Evolutionary conservation across 495 filamentous ascomycete species (phyloP), one percentile per base, ranked within the genome.

Genomic region (Acidiella bohemica): DNA sequence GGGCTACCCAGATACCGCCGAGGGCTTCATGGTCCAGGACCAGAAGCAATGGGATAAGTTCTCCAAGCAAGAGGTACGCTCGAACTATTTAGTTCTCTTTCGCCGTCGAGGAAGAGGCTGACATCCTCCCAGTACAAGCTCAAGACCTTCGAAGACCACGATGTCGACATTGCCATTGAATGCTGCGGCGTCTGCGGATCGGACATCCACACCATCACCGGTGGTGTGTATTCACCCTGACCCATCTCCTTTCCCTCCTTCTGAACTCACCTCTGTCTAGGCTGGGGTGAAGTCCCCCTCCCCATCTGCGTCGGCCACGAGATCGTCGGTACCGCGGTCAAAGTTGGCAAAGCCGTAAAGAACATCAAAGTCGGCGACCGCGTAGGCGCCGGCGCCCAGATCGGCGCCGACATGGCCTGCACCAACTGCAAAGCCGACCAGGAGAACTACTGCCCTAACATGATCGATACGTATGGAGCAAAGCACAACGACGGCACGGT

Each of bases 371-470:
- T 74, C 41, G 82, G 82, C 31, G 75, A 85, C 48, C 75, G 81
- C 32, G 82, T 84, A 24, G 82, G 81, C 29, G 77, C 85, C 3
- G 82, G 82, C 28, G 80, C 82, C 4, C 82, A 86, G 59, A 71
- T 81, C 29, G 72, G 72, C 60, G 71, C 76, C 23, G 84, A 81
- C 57, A 59, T 84, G 46, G 67, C 73, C 27, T 81, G 76, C 67
- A 60, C 71, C 59, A 68, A 72, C 44, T 80, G 77, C 66, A 74
- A 72, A 53, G 65, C 67, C 58, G 74, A 73, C 34, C 80, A 86
- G 44, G 82, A 86, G 63, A 84, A 79, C 52, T 87, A 84, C 56
- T 86, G 80, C 63, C 73, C 75, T 6, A 64, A 80, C 29, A 56
- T 64, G 44, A 64, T 77, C 52, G 73, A 79, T 53, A 82, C 77